These are phyloP conservation scores for Myrica gale DNA, from an alignment of 306 rosid species.

Conservation along the genomic window DNA sequence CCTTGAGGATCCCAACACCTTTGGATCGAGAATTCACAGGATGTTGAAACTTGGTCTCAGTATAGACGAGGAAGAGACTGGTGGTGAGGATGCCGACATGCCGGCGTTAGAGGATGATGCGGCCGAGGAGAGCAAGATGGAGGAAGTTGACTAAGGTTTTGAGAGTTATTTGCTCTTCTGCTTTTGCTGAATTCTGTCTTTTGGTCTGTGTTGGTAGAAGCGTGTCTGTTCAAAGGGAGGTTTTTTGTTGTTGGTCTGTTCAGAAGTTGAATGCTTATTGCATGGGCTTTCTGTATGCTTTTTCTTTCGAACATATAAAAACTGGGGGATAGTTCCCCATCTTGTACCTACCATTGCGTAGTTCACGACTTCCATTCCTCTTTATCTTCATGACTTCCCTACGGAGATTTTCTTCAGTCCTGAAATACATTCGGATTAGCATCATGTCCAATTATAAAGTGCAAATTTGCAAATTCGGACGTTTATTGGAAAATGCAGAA, in stretches of 20 bases:
- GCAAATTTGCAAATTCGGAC: no score
- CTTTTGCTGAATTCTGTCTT: not conserved
- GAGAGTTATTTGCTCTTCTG: not conserved
- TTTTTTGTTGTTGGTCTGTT: not conserved
- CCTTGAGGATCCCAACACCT: conserved; percentile 69
- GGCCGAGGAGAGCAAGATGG: conserved; percentile 76
- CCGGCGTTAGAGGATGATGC: conserved; percentile 62
- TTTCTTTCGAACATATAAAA: no score
- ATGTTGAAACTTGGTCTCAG: conserved; percentile 70
- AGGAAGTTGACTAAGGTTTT: conserved; percentile 56
- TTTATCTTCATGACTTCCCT: no score
- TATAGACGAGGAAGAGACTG: conserved; percentile 54
- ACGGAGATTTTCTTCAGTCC: no score
- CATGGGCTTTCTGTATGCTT: no score
- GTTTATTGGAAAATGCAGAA: no score
- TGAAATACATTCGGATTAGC: no score
- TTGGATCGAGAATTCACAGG: conserved; percentile 60
- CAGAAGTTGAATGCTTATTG: no score
- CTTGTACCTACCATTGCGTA: no score
- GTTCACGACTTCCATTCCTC: no score
- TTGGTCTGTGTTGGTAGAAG: not conserved
- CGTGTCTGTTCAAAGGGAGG: not conserved
- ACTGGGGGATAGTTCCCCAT: no score
- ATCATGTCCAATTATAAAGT: no score
- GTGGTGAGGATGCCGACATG: conserved; percentile 55